Evolutionary conservation across 345 rosid species (phyloP).

Genomic region (Chamaenerion angustifolium): DNA sequence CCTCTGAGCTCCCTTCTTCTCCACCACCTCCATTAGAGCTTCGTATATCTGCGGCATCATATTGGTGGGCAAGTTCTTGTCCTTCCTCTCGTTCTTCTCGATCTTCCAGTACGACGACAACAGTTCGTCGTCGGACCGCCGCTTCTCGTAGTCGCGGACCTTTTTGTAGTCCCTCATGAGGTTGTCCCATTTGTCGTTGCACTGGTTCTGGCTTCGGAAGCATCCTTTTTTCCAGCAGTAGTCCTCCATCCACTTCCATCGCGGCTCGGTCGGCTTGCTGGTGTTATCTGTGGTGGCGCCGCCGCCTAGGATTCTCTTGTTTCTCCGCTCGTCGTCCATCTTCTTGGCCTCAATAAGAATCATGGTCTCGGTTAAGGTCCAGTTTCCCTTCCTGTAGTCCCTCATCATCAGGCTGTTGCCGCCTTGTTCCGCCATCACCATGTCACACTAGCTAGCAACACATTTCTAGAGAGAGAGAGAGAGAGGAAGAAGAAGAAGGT

Average conservation of each 20-base stretch:
- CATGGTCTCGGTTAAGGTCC: constrained; percentile 76
- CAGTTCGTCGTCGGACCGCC: constrained; percentile 16
- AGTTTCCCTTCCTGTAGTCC: constrained; percentile 81
- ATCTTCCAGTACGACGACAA: constrained; percentile 60
- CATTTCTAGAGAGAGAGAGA: too few species aligned
- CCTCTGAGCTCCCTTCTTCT: constrained; percentile 27
- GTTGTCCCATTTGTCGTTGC: constrained; percentile 97
- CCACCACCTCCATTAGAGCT: constrained; percentile 54
- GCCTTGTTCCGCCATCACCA: constrained; percentile 41
- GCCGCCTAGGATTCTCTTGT: constrained; percentile 35
- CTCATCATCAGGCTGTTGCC: constrained; percentile 21
- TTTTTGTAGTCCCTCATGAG: constrained; percentile 94
- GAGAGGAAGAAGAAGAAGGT: too few species aligned
- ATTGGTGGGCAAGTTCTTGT: constrained; percentile 61
- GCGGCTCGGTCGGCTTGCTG: constrained; percentile 48
- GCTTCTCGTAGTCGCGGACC: constrained; percentile 51
- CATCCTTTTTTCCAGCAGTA: constrained; percentile 70
- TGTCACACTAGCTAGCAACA: too few species aligned
- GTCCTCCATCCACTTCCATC: constrained; percentile 98
- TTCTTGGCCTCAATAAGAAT: constrained; percentile 69
- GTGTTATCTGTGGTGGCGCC: constrained; percentile 16
- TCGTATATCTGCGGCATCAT: constrained; percentile 58
- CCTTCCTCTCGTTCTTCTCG: constrained; percentile 75
- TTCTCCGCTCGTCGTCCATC: constrained; percentile 76
- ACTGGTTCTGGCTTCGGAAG: constrained; percentile 80